phyloP scores from a whole-genome alignment of 2,329 filamentous ascomycete genomes.

The Colletotrichum sp. region DNA sequence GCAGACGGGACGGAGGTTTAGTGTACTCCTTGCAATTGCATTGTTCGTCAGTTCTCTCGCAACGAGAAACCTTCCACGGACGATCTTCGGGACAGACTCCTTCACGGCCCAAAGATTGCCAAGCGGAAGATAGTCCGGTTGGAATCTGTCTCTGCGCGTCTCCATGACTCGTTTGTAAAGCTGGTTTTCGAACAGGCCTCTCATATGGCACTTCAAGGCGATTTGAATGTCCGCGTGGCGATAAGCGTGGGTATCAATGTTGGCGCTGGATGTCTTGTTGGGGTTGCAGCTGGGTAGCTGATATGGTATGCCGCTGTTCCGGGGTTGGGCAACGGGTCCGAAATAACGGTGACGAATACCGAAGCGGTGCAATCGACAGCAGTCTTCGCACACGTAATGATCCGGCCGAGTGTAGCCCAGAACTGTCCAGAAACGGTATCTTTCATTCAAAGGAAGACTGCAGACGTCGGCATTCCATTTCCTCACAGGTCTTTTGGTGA shows the following conservation, averaged over 20 bases:
- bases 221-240: not conserved
- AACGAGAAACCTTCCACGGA: not conserved
- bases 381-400: not conserved
- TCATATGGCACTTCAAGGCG: not conserved
- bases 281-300: not conserved
- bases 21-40: not conserved
- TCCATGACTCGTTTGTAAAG: not conserved
- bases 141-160: not conserved
- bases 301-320: not conserved
- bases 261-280: accelerated
- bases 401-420: not conserved
- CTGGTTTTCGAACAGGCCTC: not conserved
- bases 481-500: accelerated
- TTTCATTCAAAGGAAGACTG: not conserved
- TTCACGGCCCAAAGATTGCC: not conserved
- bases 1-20: not conserved
- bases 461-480: accelerated
- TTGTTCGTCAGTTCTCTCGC: not conserved
- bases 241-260: accelerated
- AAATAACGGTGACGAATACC: accelerated
- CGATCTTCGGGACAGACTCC: not conserved
- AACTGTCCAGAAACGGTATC: not conserved
- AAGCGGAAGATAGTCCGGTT: not conserved
- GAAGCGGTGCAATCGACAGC: not conserved
- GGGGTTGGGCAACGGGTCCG: accelerated